Evolutionary conservation across 768 basidiomycete genomes (phyloP), one percentile per base, ranked within the genome.

Genomic region (Suillus occidentalis): DNA sequence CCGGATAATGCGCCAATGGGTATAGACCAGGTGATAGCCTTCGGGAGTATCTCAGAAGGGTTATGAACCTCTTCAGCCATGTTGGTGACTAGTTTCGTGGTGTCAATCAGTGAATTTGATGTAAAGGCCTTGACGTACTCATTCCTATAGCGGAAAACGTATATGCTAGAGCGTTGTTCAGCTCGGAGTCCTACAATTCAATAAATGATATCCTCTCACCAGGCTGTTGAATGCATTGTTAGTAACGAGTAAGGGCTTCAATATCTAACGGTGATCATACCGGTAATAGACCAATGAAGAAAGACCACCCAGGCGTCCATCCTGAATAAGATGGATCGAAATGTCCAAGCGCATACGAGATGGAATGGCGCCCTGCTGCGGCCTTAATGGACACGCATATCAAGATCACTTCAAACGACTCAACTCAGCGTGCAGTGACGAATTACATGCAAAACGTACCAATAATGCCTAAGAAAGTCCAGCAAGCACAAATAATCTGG

Each of bases 21-120:
- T 42, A 87, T 76, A 0, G 83, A 84, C 77, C 81, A 82, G 12
- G 81, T 77, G 36, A 89, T 81, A 1, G 87, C 87, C 56, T 75
- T 75, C 0, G 88, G 88, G 12, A 89, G 80, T 61, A 88, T 81
- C 12, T 78, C 69, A 2, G 82, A 77, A 0, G 88, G 88, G 61
- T 87, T 78, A 57, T 83, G 83, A 1, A 89, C 88, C 73, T 90
- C 88, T 71, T 89, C 89, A 2, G 87, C 85, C 84, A 90, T 85
- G 66, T 85, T 87, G 16, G 87, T 80, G 47, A 89, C 85, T 87
- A 59, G 25, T 40, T 40, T 28, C 4, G 49, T 40, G 47, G 18
- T 22, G 18, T 73, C 55, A 65, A 60, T 61, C 5, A 4, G 62
- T 40, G 28, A 3, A 45, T 25, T 56, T 8, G 36, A 10, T 25